Base-by-base conservation (phyloP, 2,329 filamentous ascomycete species). In the Fusarium albosuccineum region DNA sequence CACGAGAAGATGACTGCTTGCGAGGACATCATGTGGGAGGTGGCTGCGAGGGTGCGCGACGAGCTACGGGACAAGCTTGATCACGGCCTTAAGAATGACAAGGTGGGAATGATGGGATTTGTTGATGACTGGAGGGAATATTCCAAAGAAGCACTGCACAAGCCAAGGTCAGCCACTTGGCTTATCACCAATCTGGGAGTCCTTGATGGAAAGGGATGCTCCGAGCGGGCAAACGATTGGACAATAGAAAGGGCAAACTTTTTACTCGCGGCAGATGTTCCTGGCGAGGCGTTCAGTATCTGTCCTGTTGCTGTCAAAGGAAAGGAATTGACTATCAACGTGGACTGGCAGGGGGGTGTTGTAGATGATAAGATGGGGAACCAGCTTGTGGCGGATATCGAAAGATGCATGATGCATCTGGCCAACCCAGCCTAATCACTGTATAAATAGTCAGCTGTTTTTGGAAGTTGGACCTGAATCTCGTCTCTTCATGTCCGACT, bases 111-210 rank as follows among this genome's bases (percentile, higher is more conserved):
- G 41, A 58, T 74, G 62, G 56, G 50, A 9, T 57, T 68, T 7
- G 63, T 75, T 1, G 6, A 37, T 2, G 71, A 75, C 61, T 73
- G 68, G 55, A 61, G 64, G 4, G 26, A 50, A 16, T 57, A 64
- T 29, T 48, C 54, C 9, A 52, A 44, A 22, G 55, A 61, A 14
- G 16, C 46, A 5, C 48, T 53, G n/a, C 61, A 61, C 39, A 68
- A 65, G 60, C 67, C 68, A 9, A 58, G 74, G 5, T n/a, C n/a
- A 3, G 1, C 34, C 3, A 54, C 68, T 1, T 70, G 67, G 62
- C 36, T 66, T 8, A 62, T 72, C 16, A 70, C 57, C 17, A 76
- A 73, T 55, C 36, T 76, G 6, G 73, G 73, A 8, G 73, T 73
- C 13, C 49, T 73, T 9, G 63, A 70, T n/a, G 68, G 67, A 4